A percentile compares a stretch with the other conserved stretches of the same genome.
Conservation (phyloP, 768 basidiomycete genomes). For the Xerocomellus chrysenteron region DNA sequence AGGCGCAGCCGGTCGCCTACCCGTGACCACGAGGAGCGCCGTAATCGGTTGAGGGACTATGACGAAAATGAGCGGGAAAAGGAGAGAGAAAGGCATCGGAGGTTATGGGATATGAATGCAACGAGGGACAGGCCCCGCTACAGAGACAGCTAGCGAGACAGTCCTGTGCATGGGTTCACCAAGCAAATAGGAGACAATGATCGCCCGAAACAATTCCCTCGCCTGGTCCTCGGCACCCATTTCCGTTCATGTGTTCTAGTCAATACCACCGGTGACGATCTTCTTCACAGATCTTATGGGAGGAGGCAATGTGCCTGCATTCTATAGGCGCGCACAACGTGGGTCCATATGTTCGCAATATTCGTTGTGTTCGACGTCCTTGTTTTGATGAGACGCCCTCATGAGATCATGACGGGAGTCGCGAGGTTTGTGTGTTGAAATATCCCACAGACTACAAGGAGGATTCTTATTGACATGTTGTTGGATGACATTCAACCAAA, state of each 20-base stretch:
- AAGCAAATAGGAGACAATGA: constrained; percentile 1
- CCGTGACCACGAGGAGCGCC: constrained; percentile 20
- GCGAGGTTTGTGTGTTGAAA: constrained; percentile 2
- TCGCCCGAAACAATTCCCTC: constrained; percentile 1
- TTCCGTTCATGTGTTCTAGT: constrained; percentile 9
- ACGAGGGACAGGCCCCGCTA: constrained; percentile 37
- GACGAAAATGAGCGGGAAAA: constrained; percentile 26
- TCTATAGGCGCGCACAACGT: constrained; percentile 11
- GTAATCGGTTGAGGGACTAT: constrained; percentile 24
- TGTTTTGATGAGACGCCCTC: constrained; percentile 23
- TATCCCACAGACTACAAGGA: not conserved
- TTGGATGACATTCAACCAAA: not conserved
- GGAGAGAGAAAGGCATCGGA: constrained; percentile 45
- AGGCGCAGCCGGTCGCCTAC: constrained; percentile 34
- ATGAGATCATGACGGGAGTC: not conserved
- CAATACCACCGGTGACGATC: constrained; percentile 12
- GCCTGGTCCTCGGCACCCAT: constrained; percentile 5
- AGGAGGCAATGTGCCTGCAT: constrained; percentile 16
- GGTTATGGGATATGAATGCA: constrained; percentile 50
- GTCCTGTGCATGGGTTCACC: constrained; percentile 5
- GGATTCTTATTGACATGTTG: not conserved
- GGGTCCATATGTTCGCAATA: constrained; percentile 12
- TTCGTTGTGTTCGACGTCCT: constrained; percentile 10
- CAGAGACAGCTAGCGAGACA: constrained; percentile 19
- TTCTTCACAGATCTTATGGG: constrained; percentile 17